These are phyloP conservation scores for Daldinia eschscholtzii DNA, from an alignment of 2,329 filamentous ascomycete genomes.

Conservation along the genomic window DNA sequence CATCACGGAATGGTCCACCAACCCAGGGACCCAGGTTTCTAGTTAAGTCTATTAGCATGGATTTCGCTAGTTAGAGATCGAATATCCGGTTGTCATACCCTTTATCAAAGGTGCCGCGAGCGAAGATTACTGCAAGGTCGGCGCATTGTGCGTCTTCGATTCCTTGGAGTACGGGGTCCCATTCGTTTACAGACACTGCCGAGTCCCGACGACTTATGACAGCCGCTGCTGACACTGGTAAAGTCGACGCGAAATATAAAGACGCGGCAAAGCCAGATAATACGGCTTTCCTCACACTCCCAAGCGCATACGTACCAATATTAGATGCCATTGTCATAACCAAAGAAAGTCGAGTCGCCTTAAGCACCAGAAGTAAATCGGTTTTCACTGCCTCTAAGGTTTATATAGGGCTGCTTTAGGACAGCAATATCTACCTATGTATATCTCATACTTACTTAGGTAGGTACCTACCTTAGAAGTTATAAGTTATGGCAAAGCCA, in stretches of 20 bases:
- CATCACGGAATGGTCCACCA: conserved; percentile 38
- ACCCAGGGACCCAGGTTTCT: conserved; percentile 44
- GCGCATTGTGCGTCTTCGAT: conserved; percentile 31
- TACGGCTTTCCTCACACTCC: conserved; percentile 1
- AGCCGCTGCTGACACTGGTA: conserved; percentile 18
- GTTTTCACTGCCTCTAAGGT: too few species aligned
- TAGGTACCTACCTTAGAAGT: not conserved
- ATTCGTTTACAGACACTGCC: conserved; percentile 36
- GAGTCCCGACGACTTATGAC: conserved; percentile 24
- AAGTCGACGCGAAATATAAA: conserved; percentile 5
- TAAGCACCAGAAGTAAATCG: not conserved
- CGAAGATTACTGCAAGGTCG: conserved; percentile 44
- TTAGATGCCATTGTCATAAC: not conserved
- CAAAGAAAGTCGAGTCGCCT: not conserved
- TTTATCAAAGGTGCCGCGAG: conserved; percentile 42
- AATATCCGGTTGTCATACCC: conserved; percentile 32
- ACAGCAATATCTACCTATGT: not conserved
- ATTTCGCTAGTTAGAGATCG: not conserved
- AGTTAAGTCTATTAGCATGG: conserved; percentile 12
- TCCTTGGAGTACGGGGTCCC: conserved; percentile 35
- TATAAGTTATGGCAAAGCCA: not conserved
- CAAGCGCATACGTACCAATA: not conserved
- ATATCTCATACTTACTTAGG: not conserved
- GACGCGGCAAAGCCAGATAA: conserved; percentile 23
- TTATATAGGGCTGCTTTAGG: not conserved